Evolutionary conservation across 192 early-diverging fungal species (phyloP), one percentile per base, ranked within the genome.

Genomic region (Podila clonocystis): DNA sequence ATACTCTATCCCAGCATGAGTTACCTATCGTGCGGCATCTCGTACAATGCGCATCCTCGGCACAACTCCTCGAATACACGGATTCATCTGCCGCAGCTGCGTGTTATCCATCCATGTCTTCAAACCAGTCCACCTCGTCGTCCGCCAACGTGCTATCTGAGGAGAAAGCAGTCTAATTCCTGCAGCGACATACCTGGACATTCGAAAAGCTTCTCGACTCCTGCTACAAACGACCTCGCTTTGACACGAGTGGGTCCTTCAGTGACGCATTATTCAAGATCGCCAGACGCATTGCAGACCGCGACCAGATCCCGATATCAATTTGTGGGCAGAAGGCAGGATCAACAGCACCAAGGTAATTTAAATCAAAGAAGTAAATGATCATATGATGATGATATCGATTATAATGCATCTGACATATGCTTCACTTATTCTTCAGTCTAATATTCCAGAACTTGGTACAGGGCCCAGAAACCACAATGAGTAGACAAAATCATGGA

Each of bases 201-300:
- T 65, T 65, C 65, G 71, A 65, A 41, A 58, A 65, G 2, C 45
- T 65, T 4, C 41, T 60, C 63, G 63, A 28, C 0, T 45, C 63
- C 1, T 73, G 60, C 41, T 4, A 65, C 24, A 60, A 4, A 20
- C 65, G 28, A 52, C 62, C 67, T 65, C 12, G 63, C 11, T 63
- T 62, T 33, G 38, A 70, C 3, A 63, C 24, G 13, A 15, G 30
- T 12, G 26, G 59, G 4, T 61, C 22, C 2, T 17, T 30, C 1
- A 69, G 41, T 2, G 66, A 50, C 6, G 68, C 24, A 12, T 13
- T 58, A 2, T 4, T 58, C 57, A 58, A 58, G 57, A 9, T 3
- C 28, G 20, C 57, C 24, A 45, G 15, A 2, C 61, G 58, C 24
- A 63, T 71, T 19, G 0, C 19, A 13, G 22, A 67, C 17, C 30